These are phyloP conservation scores for Aspergillus bertholletiae DNA, from an alignment of 495 filamentous ascomycete genomes.

Conservation along the genomic window DNA sequence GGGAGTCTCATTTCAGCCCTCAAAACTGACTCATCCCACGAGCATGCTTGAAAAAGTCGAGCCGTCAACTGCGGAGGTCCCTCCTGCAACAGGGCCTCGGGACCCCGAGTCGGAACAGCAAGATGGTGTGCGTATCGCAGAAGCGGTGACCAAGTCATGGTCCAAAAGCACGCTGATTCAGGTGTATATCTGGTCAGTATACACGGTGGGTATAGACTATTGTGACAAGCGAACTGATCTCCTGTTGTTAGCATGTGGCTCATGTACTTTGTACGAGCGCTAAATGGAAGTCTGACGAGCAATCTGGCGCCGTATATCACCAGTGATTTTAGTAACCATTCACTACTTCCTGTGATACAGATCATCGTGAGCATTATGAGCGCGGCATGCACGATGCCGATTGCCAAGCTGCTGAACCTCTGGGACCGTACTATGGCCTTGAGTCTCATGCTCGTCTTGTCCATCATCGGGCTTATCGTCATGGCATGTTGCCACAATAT, in stretches of 20 bases:
- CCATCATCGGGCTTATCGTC: constrained; percentile 40
- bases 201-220: too few relatives aligned
- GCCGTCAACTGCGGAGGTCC: too few relatives aligned
- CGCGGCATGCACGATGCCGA: constrained; percentile 56
- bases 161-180: constrained; percentile 18
- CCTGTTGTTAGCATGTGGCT: constrained; percentile 26
- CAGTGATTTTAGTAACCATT: constrained; percentile 28
- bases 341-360: constrained; percentile 27
- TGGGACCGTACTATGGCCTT: constrained; percentile 58
- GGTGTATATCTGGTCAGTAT: constrained; percentile 21
- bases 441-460: constrained; percentile 33
- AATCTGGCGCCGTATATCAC: constrained; percentile 29
- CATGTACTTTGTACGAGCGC: constrained; percentile 22
- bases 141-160: constrained; percentile 21
- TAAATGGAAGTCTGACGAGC: constrained; percentile 13
- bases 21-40: too few relatives aligned
- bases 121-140: constrained; percentile 10
- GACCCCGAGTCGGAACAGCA: not conserved
- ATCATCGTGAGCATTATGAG: constrained; percentile 45
- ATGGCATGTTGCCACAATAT: constrained; percentile 48
- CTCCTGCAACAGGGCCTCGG: too few relatives aligned
- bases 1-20: too few relatives aligned
- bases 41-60: too few relatives aligned
- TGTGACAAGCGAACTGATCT: too few relatives aligned
- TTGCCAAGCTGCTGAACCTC: constrained; percentile 64